Base-by-base conservation (phyloP, 495 filamentous ascomycete species). In the Hypoxylon rickii region DNA sequence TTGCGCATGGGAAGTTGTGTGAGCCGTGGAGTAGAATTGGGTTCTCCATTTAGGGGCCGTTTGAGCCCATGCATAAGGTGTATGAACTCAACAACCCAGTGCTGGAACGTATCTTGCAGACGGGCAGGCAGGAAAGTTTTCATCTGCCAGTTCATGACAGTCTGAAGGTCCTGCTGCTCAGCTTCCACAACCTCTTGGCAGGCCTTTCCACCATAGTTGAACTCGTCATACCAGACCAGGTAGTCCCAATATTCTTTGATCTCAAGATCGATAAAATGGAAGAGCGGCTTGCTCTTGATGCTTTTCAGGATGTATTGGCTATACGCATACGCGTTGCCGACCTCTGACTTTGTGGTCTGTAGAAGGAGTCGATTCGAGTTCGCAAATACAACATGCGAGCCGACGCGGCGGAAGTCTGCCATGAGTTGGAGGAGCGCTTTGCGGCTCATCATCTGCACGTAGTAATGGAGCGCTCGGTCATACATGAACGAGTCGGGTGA, bases 171-270 rank as follows among this genome's bases (percentile, higher is more conserved):
- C 69, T 97, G 92, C 22, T 89, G 82, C 42, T 96, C 93, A 16
- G 67, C 70, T 65, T 95, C 94, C 20, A 87, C 78, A 8, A 97
- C 89, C 60, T 94, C 83, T 22, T 84, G 81, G 65, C 89, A 94
- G 2, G 90, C 95, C 65, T 94, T 96, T 48, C 94, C 94, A 45
- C 94, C 94, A 68, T 97, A 96, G 72, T 99, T 99, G 76, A 92
- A 94, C 72, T 96, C 92, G 69, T 99, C 94, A 56, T 97, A 97
- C 94, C 94, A 99, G n/a, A 96, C 86, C 0, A 99, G 85, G 70
- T 97, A 97, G 67, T 99, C 94, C 94, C 94, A 99, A 69, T 97
- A 99, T 69, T 99, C 94, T 62, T 92, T 96, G 68, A 99, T 96
- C 60, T 97, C 89, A 7, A 99, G 80, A 61, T 99, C 95, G 41